phyloP scores from a whole-genome alignment of 108 stramenopile genomes.

The Tribonema minus region DNA sequence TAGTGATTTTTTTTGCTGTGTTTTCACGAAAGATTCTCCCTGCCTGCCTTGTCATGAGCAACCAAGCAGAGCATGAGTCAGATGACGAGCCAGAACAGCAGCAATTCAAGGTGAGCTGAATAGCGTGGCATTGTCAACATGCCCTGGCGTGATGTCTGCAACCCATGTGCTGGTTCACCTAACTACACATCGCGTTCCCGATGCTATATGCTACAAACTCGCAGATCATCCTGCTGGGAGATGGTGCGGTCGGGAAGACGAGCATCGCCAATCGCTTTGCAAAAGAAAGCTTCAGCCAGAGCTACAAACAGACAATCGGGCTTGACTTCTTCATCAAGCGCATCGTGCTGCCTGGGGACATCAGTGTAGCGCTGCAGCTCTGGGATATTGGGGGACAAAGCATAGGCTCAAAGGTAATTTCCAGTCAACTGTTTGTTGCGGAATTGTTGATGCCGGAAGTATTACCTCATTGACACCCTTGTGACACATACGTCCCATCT shows the following conservation, averaged over 20 bases:
- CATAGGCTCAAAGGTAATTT: conserved; percentile 59
- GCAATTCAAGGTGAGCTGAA: conserved; percentile 50
- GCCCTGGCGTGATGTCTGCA: background rate
- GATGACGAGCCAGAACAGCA: conserved; percentile 51
- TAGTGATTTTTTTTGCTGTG: no score
- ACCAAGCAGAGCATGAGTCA: conserved; percentile 38
- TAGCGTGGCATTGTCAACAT: background rate
- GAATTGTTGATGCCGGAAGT: no score
- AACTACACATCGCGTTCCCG: background rate
- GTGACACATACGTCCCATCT: no score
- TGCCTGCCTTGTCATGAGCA: no score
- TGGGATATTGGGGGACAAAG: conserved; percentile 69
- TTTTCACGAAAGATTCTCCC: no score
- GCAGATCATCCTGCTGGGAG: conserved; percentile 59
- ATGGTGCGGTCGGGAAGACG: conserved; percentile 66
- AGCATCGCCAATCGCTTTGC: conserved; percentile 58
- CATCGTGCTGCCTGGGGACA: conserved; percentile 53
- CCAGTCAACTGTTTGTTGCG: no score
- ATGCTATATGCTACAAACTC: background rate
- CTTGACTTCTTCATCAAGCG: conserved; percentile 66
- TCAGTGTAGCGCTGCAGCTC: conserved; percentile 57
- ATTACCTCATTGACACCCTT: no score
- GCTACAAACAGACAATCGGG: conserved; percentile 67
- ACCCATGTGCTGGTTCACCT: background rate
- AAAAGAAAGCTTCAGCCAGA: conserved; percentile 47